Percentiles rank a stretch among this genome's conserved stretches.
Evolutionary conservation across 83 land plant species (phyloP).

Genomic region (Picea mariana): DNA sequence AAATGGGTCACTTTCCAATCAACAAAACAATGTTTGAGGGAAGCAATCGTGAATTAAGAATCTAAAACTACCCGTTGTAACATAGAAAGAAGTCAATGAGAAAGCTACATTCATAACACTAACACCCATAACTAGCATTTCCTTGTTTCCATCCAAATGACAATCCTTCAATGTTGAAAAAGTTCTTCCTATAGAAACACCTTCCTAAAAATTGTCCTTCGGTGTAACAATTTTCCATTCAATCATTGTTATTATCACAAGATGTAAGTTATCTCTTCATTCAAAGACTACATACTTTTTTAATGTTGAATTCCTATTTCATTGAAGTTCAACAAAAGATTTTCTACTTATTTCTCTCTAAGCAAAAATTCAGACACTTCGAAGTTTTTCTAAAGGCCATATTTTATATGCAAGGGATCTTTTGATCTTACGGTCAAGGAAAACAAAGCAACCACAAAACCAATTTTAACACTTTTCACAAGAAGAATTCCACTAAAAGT

Average conservation of each 20-base stretch:
- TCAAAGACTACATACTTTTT: too few species aligned
- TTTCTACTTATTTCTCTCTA: background rate
- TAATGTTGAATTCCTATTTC: background rate
- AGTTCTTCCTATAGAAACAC: slow-evolving; percentile 88
- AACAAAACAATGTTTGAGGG: slow-evolving; percentile 3
- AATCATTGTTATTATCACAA: background rate
- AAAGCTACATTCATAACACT: slow-evolving; percentile 82
- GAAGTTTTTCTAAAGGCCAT: background rate
- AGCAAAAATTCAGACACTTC: background rate
- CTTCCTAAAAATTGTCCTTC: slow-evolving; percentile 59
- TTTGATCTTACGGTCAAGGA: slow-evolving; percentile 65
- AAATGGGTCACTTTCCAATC: background rate
- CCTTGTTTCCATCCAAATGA: slow-evolving; percentile 93
- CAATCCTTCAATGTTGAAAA: slow-evolving; percentile 89
- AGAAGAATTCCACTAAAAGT: slow-evolving; percentile 53
- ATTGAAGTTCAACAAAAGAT: background rate
- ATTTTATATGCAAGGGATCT: too few species aligned
- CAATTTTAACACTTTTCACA: slow-evolving; percentile 62
- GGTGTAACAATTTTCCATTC: background rate
- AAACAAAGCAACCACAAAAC: slow-evolving; percentile 63
- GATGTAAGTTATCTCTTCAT: background rate
- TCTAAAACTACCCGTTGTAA: slow-evolving; percentile 65
- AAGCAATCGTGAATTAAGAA: background rate
- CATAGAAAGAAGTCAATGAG: slow-evolving; percentile 85
- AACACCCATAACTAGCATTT: slow-evolving; percentile 88